Evolutionary conservation across 352 stramenopile genomes (phyloP).

Genomic region (Phytophthora pistaciae): DNA sequence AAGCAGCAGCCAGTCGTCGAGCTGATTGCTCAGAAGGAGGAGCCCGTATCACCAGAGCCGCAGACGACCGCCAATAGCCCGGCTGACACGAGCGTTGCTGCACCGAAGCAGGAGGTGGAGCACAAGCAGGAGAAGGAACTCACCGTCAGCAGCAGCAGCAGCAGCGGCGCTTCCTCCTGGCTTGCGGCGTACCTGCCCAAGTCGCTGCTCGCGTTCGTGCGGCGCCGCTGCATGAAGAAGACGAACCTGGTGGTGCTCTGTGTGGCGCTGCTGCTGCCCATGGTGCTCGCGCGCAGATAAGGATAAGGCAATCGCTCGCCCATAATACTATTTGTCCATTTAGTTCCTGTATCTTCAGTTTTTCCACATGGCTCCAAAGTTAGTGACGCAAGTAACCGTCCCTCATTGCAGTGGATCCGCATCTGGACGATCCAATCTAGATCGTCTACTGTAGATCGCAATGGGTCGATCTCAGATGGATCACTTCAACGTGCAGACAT

Average conservation of each 20-base stretch:
- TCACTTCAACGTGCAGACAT: constrained; percentile 23
- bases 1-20: constrained; percentile 12
- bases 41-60: constrained; percentile 5
- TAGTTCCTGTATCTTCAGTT: not conserved
- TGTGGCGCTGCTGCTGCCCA: constrained; percentile 45
- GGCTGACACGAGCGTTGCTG: not conserved
- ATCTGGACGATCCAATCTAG: not conserved
- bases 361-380: not conserved
- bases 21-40: constrained; percentile 12
- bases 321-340: constrained; percentile 29
- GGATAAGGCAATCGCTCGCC: not conserved
- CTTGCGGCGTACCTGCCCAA: constrained; percentile 35
- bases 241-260: constrained; percentile 49
- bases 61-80: not conserved
- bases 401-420: constrained; percentile 1
- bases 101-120: constrained; percentile 9
- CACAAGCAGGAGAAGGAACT: constrained; percentile 8
- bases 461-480: constrained; percentile 16
- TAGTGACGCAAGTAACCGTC: constrained; percentile 13
- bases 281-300: constrained; percentile 47
- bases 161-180: constrained; percentile 23
- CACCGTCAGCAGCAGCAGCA: not conserved
- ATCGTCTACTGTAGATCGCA: not conserved
- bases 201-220: constrained; percentile 43
- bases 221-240: constrained; percentile 44